A percentile compares a stretch with the other conserved stretches of the same genome.
Conservation (phyloP, 805 yeast genomes). For the Lachancea sp. region DNA sequence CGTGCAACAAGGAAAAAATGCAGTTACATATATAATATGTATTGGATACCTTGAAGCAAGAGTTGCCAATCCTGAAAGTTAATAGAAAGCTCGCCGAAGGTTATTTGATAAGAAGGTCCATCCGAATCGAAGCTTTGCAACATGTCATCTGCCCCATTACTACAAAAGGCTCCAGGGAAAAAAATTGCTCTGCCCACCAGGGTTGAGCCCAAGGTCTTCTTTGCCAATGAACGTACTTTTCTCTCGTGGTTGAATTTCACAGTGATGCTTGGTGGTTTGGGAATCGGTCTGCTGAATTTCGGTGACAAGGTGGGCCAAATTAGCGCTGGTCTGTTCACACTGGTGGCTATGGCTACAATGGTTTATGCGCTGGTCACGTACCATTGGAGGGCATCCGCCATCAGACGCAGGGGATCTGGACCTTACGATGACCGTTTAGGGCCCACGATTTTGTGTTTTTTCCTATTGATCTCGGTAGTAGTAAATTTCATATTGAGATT, state of each 20-base stretch:
- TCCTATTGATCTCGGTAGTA: slow-evolving; percentile 85
- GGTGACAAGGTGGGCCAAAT: slow-evolving; percentile 92
- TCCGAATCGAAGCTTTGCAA: too few relatives aligned
- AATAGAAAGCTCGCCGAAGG: too few relatives aligned
- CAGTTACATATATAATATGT: too few relatives aligned
- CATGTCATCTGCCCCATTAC: slow-evolving; percentile 64
- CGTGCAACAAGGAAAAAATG: too few relatives aligned
- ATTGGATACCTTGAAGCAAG: too few relatives aligned
- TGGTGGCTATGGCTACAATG: slow-evolving; percentile 98
- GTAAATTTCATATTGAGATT: slow-evolving; percentile 81
- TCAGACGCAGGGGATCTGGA: slow-evolving; percentile 94
- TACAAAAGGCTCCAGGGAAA: slow-evolving; percentile 74
- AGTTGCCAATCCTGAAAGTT: too few relatives aligned
- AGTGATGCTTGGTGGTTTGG: slow-evolving; percentile 94
- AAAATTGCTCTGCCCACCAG: slow-evolving; percentile 97
- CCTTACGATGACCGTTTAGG: slow-evolving; percentile 99
- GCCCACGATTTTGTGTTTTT: slow-evolving; percentile 94
- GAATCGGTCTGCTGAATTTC: slow-evolving; percentile 91
- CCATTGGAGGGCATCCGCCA: slow-evolving; percentile 99
- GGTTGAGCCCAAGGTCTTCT: slow-evolving; percentile 97
- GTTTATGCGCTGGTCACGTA: slow-evolving; percentile 89
- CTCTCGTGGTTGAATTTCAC: slow-evolving; percentile 98
- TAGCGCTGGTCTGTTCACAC: slow-evolving; percentile 88
- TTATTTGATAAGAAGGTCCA: too few relatives aligned
- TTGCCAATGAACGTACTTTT: slow-evolving; percentile 98